Conservation (phyloP, 208 protist genomes). For the Leishmania arabica region DNA sequence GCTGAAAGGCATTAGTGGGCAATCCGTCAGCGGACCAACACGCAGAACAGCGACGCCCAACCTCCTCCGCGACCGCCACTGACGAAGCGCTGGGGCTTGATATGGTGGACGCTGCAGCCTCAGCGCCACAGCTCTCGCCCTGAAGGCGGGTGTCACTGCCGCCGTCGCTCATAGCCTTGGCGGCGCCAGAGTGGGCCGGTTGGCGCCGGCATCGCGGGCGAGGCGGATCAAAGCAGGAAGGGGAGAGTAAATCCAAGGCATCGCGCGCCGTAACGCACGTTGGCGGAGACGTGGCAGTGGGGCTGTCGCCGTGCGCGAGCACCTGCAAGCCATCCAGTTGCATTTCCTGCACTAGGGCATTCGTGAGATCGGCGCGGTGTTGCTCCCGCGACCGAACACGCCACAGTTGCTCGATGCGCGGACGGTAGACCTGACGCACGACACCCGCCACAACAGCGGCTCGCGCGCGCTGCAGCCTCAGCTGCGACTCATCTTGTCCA, state of each 20-base stretch:
- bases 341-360: slow-evolving; percentile 17
- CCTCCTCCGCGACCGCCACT: not conserved
- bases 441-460: slow-evolving; percentile 14
- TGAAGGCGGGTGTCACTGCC: not conserved
- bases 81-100: not conserved
- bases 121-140: not conserved
- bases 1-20: slow-evolving; percentile 16
- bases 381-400: slow-evolving; percentile 19
- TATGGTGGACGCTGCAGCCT: not conserved
- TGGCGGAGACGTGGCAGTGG: not conserved
- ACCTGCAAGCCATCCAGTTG: not conserved
- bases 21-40: slow-evolving; percentile 15
- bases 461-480: not conserved
- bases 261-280: not conserved
- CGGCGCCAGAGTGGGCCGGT: not conserved
- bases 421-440: slow-evolving; percentile 22
- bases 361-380: slow-evolving; percentile 9
- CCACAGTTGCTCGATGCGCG: slow-evolving; percentile 45
- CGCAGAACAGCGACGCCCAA: not conserved
- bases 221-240: slow-evolving; percentile 3
- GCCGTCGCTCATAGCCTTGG: not conserved
- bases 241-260: not conserved
- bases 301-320: not conserved
- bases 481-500: not conserved
- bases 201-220: not conserved